Evolutionary conservation across 2,329 filamentous ascomycete genomes (phyloP), one percentile per base, ranked within the genome.

Genomic region (Alternaria ethzedia): DNA sequence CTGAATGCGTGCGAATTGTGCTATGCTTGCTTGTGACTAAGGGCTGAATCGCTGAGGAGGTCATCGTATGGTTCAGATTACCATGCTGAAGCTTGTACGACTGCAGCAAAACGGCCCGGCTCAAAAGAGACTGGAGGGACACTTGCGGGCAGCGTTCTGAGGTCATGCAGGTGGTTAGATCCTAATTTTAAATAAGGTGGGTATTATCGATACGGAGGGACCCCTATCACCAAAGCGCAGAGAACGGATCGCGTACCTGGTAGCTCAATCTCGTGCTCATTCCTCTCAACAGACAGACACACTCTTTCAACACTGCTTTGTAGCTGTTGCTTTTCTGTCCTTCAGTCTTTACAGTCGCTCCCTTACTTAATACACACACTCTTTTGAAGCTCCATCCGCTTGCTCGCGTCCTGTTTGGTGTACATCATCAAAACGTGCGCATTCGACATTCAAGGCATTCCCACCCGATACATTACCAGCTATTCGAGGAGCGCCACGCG

Each of bases 121-220:
- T 71, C 59, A 70, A 77, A 73, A 63, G 28, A 68, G 73, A 60
- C 54, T 69, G 61, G 61, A 71, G 68, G 61, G 66, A 73, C 66
- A 71, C 63, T 63, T 65, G 63, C 59, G 59, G 62, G 32, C 21
- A 61, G 57, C 59, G 64, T 62, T 70, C 64, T 73, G 67, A 75
- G 70, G 72, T 75, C 69, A 74, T 78, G 75, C 75, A 78, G 70
- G 67, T 64, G 59, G 68, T 65, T 70, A 69, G 72, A 76, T 75
- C 75, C 36, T 41, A 41, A 74, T 72, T 70, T 70, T 74, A 73
- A 75, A 78, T 75, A 73, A 67, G 65, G 68, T 71, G 71, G 71
- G 73, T 74, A 70, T 69, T 71, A 69, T 70, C 73, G 73, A 76
- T 78, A 76, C 36, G 36, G 36, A 41, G 36, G 70, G 70, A 70